phyloP scores from a whole-genome alignment of 257 asterid genomes.

The Przewalskia tangutica region DNA sequence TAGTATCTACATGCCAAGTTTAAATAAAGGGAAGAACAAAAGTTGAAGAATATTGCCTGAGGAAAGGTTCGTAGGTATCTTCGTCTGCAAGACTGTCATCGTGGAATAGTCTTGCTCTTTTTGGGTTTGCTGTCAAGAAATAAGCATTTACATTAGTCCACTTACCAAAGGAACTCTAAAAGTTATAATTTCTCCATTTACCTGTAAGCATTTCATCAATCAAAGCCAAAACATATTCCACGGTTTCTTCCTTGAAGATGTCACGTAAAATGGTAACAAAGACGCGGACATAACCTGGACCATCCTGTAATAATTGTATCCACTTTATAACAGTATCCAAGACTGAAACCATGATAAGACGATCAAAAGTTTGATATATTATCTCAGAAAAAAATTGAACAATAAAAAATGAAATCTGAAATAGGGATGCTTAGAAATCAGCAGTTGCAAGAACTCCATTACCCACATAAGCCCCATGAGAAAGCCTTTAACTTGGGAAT shows the following conservation, averaged over 20 bases:
- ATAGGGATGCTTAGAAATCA: neutral
- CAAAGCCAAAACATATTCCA: slow-evolving; percentile 80
- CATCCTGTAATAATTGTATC: slow-evolving; percentile 53
- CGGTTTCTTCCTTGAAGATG: slow-evolving; percentile 82
- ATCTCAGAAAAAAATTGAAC: neutral
- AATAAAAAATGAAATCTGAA: neutral
- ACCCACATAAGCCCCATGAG: neutral
- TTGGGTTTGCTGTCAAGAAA: slow-evolving; percentile 62
- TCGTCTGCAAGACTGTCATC: slow-evolving; percentile 57
- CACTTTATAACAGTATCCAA: neutral
- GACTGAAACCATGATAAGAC: neutral
- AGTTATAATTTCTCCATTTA: slow-evolving; percentile 13
- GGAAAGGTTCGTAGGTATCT: slow-evolving; percentile 82
- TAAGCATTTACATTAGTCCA: neutral
- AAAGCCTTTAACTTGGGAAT: neutral
- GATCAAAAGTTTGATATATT: neutral
- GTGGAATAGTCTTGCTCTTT: slow-evolving; percentile 76
- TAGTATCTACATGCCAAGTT: neutral
- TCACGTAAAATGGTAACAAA: slow-evolving; percentile 81
- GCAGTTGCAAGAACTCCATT: neutral
- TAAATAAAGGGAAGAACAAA: neutral
- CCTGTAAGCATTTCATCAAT: slow-evolving; percentile 86
- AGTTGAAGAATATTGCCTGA: slow-evolving; percentile 40
- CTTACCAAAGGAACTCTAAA: neutral
- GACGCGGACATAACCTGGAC: slow-evolving; percentile 64